Conservation (phyloP, 2,329 filamentous ascomycete species). For the Curvularia hawaiiensis region DNA sequence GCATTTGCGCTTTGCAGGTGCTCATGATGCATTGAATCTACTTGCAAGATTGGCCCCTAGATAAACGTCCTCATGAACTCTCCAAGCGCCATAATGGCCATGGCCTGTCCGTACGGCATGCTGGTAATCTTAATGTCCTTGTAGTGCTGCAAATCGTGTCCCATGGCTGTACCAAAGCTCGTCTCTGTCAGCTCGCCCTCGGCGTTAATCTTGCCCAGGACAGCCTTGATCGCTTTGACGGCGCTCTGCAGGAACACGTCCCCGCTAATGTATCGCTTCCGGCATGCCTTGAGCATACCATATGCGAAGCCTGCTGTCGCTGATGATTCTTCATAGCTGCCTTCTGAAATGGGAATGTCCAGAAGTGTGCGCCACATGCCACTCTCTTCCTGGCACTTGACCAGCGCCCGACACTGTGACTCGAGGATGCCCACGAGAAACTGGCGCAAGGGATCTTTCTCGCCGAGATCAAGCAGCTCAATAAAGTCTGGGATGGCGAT, state of each 20-base stretch:
- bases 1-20: background rate
- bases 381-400: conserved; percentile 61
- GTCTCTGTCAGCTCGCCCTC: conserved; percentile 74
- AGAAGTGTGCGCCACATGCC: conserved; percentile 79
- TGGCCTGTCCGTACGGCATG: conserved; percentile 85
- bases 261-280: conserved; percentile 69
- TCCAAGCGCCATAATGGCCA: conserved; percentile 81
- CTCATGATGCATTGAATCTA: background rate
- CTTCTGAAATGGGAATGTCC: conserved; percentile 67
- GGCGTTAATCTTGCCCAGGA: conserved; percentile 67
- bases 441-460: conserved; percentile 64
- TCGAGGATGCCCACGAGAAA: conserved; percentile 68
- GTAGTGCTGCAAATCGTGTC: conserved; percentile 74
- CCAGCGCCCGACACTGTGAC: conserved; percentile 71
- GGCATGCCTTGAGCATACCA: conserved; percentile 74
- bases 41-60: conserved; percentile 24
- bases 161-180: conserved; percentile 82
- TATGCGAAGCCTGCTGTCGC: conserved; percentile 83
- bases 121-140: conserved; percentile 76
- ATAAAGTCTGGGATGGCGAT: conserved; percentile 85
- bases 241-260: conserved; percentile 66
- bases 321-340: conserved; percentile 77
- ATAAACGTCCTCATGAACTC: conserved; percentile 71
- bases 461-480: conserved; percentile 68
- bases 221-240: conserved; percentile 68